Percentiles rank a stretch among this genome's conserved stretches.
phyloP scores from a whole-genome alignment of 192 early-diverging fungal genomes.

The Pilaira anomala region DNA sequence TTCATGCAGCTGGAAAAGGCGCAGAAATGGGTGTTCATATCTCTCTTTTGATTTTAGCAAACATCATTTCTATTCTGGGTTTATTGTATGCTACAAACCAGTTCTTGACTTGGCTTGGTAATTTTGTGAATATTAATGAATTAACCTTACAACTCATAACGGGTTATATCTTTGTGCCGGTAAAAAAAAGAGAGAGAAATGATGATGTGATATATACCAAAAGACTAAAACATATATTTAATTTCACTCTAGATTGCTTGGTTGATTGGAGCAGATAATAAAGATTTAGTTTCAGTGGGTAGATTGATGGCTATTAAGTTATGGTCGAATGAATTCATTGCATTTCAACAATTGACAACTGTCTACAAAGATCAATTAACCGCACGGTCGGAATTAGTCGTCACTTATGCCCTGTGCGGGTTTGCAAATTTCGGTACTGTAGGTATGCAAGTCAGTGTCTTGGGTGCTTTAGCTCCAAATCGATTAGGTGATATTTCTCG shows the following conservation, averaged over 20 bases:
- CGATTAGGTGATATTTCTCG: slow-evolving; percentile 66
- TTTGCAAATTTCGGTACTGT: slow-evolving; percentile 87
- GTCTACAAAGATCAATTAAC: slow-evolving; percentile 39
- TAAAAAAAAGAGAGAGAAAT: too few species aligned
- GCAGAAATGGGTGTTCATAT: slow-evolving; percentile 79
- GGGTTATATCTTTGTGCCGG: slow-evolving; percentile 74
- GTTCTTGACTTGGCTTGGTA: slow-evolving; percentile 65
- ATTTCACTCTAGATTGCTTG: slow-evolving; percentile 42
- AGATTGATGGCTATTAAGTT: slow-evolving; percentile 72
- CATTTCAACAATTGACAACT: slow-evolving; percentile 50
- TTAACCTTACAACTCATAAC: slow-evolving; percentile 67
- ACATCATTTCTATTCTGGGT: slow-evolving; percentile 73
- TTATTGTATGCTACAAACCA: slow-evolving; percentile 67
- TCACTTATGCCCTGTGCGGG: slow-evolving; percentile 79
- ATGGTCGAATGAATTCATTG: slow-evolving; percentile 85
- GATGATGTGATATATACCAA: neutral
- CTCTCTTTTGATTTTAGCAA: slow-evolving; percentile 69
- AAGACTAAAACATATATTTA: neutral
- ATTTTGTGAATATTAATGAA: slow-evolving; percentile 55
- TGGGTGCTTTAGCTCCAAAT: slow-evolving; percentile 72
- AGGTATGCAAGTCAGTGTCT: slow-evolving; percentile 74
- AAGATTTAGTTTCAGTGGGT: slow-evolving; percentile 52
- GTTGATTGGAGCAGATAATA: slow-evolving; percentile 45
- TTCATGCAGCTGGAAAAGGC: slow-evolving; percentile 83
- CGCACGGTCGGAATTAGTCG: slow-evolving; percentile 46